Evolutionary conservation across 176 grass and related monocot species (phyloP).

Genomic region (Leersia perrieri): DNA sequence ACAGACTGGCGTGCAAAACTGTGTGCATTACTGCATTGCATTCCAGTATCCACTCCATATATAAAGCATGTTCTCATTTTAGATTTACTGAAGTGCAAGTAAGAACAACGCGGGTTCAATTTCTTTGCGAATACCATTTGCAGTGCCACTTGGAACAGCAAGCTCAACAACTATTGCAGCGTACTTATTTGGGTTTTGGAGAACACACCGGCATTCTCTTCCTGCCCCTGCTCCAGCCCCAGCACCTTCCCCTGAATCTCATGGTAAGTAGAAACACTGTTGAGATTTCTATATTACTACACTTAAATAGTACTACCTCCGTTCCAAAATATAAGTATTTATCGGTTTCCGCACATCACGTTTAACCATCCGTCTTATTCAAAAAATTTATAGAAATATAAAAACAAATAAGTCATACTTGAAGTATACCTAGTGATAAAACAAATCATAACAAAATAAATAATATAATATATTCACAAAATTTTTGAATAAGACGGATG

Average conservation of each 20-base stretch:
- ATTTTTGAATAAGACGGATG: no score
- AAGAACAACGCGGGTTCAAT: not conserved
- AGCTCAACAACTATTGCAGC: slow-evolving; percentile 41
- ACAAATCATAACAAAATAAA: no score
- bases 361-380: no score
- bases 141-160: slow-evolving; percentile 44
- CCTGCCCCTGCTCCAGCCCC: slow-evolving; percentile 45
- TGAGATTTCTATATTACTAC: slow-evolving; percentile 1
- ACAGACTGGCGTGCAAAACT: not conserved
- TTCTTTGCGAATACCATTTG: not conserved
- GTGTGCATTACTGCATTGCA: not conserved
- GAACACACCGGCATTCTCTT: slow-evolving; percentile 31
- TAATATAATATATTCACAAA: no score
- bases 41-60: not conserved
- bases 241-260: slow-evolving; percentile 41
- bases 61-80: not conserved
- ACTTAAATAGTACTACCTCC: not conserved
- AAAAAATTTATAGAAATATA: no score
- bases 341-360: no score
- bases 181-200: slow-evolving; percentile 39
- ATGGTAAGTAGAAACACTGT: slow-evolving; percentile 38
- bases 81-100: not conserved
- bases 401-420: no score
- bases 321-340: no score
- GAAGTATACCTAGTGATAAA: no score